These are phyloP conservation scores for Teratosphaeria nubilosa DNA, from an alignment of 2,329 filamentous ascomycete species.

Conservation along the genomic window DNA sequence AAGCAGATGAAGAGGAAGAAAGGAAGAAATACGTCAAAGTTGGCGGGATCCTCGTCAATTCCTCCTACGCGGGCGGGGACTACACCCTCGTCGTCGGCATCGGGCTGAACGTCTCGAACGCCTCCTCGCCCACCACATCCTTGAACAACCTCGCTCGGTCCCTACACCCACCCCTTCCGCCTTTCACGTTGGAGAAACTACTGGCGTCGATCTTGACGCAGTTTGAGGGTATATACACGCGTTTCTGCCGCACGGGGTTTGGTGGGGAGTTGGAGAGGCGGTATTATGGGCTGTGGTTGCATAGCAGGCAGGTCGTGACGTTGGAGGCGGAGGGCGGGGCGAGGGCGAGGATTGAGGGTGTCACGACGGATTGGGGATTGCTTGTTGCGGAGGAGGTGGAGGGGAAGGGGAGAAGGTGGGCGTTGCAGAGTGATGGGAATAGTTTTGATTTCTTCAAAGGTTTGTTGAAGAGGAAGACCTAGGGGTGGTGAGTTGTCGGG, in stretches of 20 bases:
- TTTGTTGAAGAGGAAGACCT: constrained; percentile 62
- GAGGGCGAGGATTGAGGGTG: constrained; percentile 69
- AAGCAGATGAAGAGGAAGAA: constrained; percentile 51
- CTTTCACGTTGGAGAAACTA: constrained; percentile 67
- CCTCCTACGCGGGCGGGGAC: constrained; percentile 61
- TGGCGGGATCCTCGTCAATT: constrained; percentile 85
- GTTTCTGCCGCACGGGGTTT: constrained; percentile 69
- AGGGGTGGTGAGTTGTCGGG: not conserved
- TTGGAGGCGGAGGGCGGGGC: constrained; percentile 71
- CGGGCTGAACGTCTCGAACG: constrained; percentile 82
- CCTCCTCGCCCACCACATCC: constrained; percentile 76
- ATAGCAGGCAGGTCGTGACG: constrained; percentile 57
- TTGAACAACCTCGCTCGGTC: constrained; percentile 53
- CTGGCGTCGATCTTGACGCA: constrained; percentile 69
- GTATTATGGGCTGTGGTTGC: constrained; percentile 81
- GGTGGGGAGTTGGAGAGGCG: constrained; percentile 58
- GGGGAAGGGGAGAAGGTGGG: constrained; percentile 66
- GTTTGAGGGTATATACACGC: constrained; percentile 66
- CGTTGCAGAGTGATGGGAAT: constrained; percentile 90
- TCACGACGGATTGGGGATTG: constrained; percentile 86
- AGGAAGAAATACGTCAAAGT: constrained; percentile 80
- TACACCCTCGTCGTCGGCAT: constrained; percentile 77
- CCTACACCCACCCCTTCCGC: constrained; percentile 25
- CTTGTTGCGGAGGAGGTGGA: constrained; percentile 72
- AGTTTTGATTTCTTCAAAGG: constrained; percentile 97